Conservation (phyloP, 2,329 filamentous ascomycete genomes). For the Colletotrichum costaricense region DNA sequence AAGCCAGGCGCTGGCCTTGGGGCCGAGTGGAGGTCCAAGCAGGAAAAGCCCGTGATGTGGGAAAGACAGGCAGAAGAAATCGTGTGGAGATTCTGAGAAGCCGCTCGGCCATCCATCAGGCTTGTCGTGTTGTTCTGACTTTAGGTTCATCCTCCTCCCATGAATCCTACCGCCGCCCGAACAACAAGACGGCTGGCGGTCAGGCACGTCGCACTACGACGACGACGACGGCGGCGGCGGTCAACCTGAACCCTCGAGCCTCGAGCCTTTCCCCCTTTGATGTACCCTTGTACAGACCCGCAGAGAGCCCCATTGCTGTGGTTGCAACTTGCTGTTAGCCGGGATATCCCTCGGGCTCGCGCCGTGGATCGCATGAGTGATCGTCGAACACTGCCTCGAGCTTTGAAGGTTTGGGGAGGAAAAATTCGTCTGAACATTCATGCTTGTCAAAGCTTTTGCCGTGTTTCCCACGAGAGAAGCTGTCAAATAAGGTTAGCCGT, state of each 20-base stretch:
- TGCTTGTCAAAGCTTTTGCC: constrained; percentile 1
- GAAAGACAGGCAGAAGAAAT: not conserved
- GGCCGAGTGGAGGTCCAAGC: constrained; percentile 17
- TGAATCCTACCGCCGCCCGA: not conserved
- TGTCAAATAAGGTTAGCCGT: constrained; percentile 15
- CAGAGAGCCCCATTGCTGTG: not conserved
- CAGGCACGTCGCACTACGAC: not conserved
- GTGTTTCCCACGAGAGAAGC: not conserved
- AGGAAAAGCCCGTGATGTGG: constrained; percentile 15
- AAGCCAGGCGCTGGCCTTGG: not conserved
- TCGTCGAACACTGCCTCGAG: constrained; percentile 6
- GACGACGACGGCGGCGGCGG: constrained; percentile 12
- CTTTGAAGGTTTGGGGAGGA: not conserved
- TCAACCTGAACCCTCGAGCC: constrained; percentile 8
- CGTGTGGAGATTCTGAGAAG: not conserved
- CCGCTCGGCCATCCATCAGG: not conserved
- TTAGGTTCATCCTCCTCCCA: not conserved
- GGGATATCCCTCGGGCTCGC: not conserved
- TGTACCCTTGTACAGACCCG: constrained; percentile 5
- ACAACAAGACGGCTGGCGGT: not conserved
- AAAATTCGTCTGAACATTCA: not conserved
- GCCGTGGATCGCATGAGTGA: constrained; percentile 6
- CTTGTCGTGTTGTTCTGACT: not conserved
- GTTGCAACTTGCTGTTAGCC: not conserved
- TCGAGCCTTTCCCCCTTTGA: constrained; percentile 17